Percentiles rank a stretch among this genome's conserved stretches.
Evolutionary conservation across 495 filamentous ascomycete genomes (phyloP).

Genomic region (Gamarada debralockiae): DNA sequence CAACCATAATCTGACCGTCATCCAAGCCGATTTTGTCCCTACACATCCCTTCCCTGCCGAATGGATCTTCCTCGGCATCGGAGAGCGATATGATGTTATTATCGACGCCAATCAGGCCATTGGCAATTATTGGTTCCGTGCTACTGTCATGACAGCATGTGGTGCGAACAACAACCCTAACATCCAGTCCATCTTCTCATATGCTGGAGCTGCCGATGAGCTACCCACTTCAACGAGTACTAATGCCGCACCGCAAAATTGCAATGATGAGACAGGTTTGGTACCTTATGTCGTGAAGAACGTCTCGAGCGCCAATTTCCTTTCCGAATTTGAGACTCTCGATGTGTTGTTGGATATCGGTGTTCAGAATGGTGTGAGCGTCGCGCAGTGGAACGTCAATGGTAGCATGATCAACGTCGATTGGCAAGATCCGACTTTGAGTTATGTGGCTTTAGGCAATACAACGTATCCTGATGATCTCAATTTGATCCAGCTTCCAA

Average conservation of each 20-base stretch:
- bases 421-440: slow-evolving; percentile 33
- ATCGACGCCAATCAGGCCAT: slow-evolving; percentile 35
- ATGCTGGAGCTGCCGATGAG: slow-evolving; percentile 29
- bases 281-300: slow-evolving; percentile 33
- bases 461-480: slow-evolving; percentile 24
- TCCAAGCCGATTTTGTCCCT: slow-evolving; percentile 49
- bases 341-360: not conserved
- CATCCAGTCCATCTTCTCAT: slow-evolving; percentile 55
- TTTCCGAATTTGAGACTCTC: too few relatives aligned
- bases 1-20: slow-evolving; percentile 35
- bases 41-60: slow-evolving; percentile 42
- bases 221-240: slow-evolving; percentile 30
- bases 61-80: slow-evolving; percentile 54
- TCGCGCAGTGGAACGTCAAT: slow-evolving; percentile 22
- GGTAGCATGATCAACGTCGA: slow-evolving; percentile 37
- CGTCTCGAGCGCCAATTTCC: not conserved
- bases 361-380: not conserved
- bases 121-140: slow-evolving; percentile 38
- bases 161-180: slow-evolving; percentile 38
- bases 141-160: slow-evolving; percentile 40
- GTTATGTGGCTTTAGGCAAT: slow-evolving; percentile 3
- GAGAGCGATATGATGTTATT: slow-evolving; percentile 53
- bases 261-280: slow-evolving; percentile 36
- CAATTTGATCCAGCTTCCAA: slow-evolving; percentile 37
- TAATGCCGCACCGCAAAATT: slow-evolving; percentile 31